These are phyloP conservation scores for Tubosaeta sp. DNA, from an alignment of 768 basidiomycete genomes.

Conservation along the genomic window DNA sequence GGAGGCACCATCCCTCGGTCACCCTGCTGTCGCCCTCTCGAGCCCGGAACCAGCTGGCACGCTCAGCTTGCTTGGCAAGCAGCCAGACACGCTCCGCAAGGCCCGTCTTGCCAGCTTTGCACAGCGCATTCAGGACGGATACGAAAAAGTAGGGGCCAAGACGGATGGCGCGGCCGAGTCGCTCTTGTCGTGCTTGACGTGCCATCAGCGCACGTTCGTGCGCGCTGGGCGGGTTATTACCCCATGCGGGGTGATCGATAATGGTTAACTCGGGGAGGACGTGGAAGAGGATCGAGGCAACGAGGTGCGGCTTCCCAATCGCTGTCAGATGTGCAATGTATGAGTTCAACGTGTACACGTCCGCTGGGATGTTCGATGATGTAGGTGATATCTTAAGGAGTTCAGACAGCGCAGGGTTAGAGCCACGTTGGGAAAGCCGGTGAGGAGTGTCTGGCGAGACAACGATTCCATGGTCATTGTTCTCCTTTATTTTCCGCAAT, in stretches of 20 bases:
- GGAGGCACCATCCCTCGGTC: constrained; percentile 57
- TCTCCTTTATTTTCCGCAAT: constrained; percentile 26
- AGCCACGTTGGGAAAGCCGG: background rate
- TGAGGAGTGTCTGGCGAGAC: constrained; percentile 9
- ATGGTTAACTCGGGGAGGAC: constrained; percentile 52
- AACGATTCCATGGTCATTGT: constrained; percentile 21
- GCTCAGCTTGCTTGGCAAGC: constrained; percentile 56
- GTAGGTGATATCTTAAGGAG: constrained; percentile 13
- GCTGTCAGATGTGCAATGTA: constrained; percentile 51
- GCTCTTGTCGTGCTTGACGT: constrained; percentile 25
- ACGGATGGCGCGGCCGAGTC: constrained; percentile 38
- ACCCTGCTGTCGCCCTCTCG: constrained; percentile 20
- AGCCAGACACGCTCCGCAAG: constrained; percentile 63
- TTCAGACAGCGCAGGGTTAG: constrained; percentile 6
- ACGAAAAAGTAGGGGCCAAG: constrained; percentile 62
- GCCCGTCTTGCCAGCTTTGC: constrained; percentile 49
- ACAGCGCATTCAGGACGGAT: constrained; percentile 54
- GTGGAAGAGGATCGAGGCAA: constrained; percentile 45
- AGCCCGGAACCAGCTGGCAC: constrained; percentile 42
- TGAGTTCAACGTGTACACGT: constrained; percentile 47
- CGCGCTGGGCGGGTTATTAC: constrained; percentile 20
- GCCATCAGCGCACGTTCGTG: constrained; percentile 26
- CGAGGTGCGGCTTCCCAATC: constrained; percentile 42
- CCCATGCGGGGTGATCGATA: constrained; percentile 39
- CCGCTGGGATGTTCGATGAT: constrained; percentile 25